Conservation (phyloP, 2,329 filamentous ascomycete species). For the Pezicula radicicola region DNA sequence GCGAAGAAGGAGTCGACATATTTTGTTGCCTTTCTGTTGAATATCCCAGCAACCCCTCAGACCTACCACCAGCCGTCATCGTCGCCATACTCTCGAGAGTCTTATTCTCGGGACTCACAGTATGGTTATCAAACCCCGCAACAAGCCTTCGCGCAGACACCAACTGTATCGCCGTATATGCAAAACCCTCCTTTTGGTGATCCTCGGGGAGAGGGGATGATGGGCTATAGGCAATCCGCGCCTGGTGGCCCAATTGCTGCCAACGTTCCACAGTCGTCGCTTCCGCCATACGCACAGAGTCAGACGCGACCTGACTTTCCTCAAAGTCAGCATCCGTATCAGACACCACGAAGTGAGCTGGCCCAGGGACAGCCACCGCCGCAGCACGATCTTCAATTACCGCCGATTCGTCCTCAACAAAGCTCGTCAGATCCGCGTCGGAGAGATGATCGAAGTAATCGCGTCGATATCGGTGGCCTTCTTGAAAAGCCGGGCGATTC, state of each 20-base stretch:
- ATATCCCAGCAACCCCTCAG: slow-evolving; percentile 19
- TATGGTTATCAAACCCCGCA: slow-evolving; percentile 25
- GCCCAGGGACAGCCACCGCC: slow-evolving; percentile 26
- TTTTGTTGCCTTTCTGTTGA: slow-evolving; percentile 49
- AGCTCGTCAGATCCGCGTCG: slow-evolving; percentile 32
- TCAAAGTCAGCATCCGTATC: slow-evolving; percentile 38
- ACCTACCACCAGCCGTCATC: slow-evolving; percentile 18
- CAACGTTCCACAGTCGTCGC: slow-evolving; percentile 28
- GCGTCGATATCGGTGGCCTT: slow-evolving; percentile 59
- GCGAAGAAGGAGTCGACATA: slow-evolving; percentile 60
- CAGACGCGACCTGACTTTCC: slow-evolving; percentile 41
- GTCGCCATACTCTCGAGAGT: slow-evolving; percentile 24
- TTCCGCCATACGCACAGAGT: slow-evolving; percentile 44
- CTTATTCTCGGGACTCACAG: slow-evolving; percentile 23
- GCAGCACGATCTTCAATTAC: slow-evolving; percentile 35
- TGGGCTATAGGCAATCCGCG: slow-evolving; percentile 18
- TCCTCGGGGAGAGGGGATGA: slow-evolving; percentile 21
- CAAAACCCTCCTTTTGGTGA: slow-evolving; percentile 17
- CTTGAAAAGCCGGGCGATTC: slow-evolving; percentile 53
- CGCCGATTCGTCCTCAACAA: slow-evolving; percentile 35
- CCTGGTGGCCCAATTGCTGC: slow-evolving; percentile 12
- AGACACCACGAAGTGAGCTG: slow-evolving; percentile 51
- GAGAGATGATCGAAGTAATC: slow-evolving; percentile 45
- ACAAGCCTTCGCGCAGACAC: slow-evolving; percentile 19
- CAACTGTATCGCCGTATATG: slow-evolving; percentile 18